Evolutionary conservation across 805 yeast genomes (phyloP).

Genomic region (Sungouiella blattae): DNA sequence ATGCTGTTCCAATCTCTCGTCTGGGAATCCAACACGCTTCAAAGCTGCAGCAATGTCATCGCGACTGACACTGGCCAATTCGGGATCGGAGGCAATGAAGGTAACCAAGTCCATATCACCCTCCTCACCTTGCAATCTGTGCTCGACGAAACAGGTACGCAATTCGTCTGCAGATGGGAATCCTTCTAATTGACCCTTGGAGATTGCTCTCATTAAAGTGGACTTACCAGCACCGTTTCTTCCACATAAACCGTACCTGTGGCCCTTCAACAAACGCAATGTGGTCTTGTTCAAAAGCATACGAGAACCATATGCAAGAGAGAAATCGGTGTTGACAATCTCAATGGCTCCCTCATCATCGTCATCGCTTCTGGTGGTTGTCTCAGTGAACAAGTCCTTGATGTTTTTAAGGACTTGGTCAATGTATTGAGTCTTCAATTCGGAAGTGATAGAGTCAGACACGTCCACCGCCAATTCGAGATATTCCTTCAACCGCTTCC

Average conservation of each 20-base stretch:
- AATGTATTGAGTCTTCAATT: constrained; percentile 33
- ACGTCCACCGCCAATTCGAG: constrained; percentile 31
- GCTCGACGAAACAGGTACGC: constrained; percentile 95
- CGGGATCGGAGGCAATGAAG: constrained; percentile 88
- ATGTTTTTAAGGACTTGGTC: constrained; percentile 45
- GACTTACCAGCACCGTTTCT: constrained; percentile 99
- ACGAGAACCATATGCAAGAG: constrained; percentile 95
- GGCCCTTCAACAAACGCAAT: constrained; percentile 85
- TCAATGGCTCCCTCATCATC: constrained; percentile 79
- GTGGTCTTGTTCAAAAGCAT: constrained; percentile 93
- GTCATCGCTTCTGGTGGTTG: constrained; percentile 46
- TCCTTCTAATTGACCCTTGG: constrained; percentile 95
- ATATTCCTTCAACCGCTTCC: constrained; percentile 52
- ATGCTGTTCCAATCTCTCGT: constrained; percentile 81
- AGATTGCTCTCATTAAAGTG: constrained; percentile 93
- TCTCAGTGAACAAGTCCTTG: constrained; percentile 48
- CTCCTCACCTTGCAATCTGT: constrained; percentile 91
- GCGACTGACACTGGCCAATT: constrained; percentile 57
- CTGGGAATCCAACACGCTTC: constrained; percentile 85
- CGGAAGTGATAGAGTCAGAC: constrained; percentile 19
- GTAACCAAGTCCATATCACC: constrained; percentile 84
- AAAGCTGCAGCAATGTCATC: constrained; percentile 76
- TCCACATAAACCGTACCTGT: constrained; percentile 96
- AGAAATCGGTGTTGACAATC: constrained; percentile 91
- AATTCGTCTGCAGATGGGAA: constrained; percentile 87